A percentile compares a stretch with the other conserved stretches of the same genome.
Evolutionary conservation across 2,329 filamentous ascomycete species (phyloP).

Genomic region (Cordyceps cateniannulata): DNA sequence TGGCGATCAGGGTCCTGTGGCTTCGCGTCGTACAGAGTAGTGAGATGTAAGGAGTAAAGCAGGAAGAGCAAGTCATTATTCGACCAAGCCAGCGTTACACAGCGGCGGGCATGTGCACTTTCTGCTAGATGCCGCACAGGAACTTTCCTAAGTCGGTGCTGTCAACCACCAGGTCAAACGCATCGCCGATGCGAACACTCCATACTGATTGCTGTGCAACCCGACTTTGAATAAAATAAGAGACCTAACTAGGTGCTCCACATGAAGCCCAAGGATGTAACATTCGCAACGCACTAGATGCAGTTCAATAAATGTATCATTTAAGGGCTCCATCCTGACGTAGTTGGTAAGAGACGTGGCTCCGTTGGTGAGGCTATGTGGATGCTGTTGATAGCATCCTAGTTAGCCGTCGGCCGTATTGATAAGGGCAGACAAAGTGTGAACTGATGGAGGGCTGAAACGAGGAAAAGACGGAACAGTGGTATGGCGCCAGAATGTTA

Average conservation of each 20-base stretch:
- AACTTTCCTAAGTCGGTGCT: background rate
- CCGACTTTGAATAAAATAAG: background rate
- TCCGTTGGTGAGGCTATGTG: conserved; percentile 10
- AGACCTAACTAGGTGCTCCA: conserved; percentile 4
- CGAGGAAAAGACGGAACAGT: conserved; percentile 4
- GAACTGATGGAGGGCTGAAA: conserved; percentile 1
- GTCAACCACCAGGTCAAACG: background rate
- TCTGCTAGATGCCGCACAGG: background rate
- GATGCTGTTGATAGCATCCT: conserved; percentile 11
- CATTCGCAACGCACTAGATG: conserved; percentile 1
- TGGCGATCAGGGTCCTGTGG: background rate
- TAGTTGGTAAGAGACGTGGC: conserved; percentile 3
- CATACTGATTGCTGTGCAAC: background rate
- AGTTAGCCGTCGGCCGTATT: conserved; percentile 1
- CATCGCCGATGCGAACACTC: background rate
- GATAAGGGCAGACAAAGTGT: conserved; percentile 1
- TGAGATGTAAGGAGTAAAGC: background rate
- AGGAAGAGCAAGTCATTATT: background rate
- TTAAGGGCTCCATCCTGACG: conserved; percentile 7
- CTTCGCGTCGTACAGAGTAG: background rate
- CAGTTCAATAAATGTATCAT: background rate
- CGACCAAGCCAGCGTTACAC: background rate
- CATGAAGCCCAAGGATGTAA: background rate
- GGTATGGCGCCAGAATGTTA: background rate
- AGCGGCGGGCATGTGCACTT: background rate